These are phyloP conservation scores for Podospora comata DNA, from an alignment of 495 filamentous ascomycete genomes.

Conservation along the genomic window DNA sequence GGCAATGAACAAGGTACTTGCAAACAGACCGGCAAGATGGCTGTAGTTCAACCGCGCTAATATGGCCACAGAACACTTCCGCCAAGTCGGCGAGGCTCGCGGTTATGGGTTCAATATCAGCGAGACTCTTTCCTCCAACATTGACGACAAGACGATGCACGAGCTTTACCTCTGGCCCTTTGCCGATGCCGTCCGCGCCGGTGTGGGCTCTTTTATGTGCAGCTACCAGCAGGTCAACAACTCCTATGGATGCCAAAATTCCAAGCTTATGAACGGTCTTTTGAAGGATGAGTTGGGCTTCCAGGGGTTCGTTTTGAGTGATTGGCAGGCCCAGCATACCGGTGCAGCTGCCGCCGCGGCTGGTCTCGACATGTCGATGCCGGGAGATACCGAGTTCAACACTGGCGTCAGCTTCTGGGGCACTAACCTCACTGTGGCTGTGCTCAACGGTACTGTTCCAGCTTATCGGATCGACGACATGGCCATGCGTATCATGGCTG, in stretches of 20 bases:
- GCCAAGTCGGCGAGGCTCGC: slow-evolving; percentile 62
- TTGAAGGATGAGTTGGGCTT: slow-evolving; percentile 91
- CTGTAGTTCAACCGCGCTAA: slow-evolving; percentile 10
- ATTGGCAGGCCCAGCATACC: slow-evolving; percentile 84
- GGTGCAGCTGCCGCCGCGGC: slow-evolving; percentile 76
- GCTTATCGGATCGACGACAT: slow-evolving; percentile 92
- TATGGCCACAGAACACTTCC: slow-evolving; percentile 66
- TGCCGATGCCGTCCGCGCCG: slow-evolving; percentile 47
- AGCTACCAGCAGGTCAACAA: slow-evolving; percentile 92
- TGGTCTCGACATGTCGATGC: slow-evolving; percentile 94
- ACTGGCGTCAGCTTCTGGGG: slow-evolving; percentile 78
- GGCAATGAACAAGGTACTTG: slow-evolving; percentile 57
- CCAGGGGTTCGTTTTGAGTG: slow-evolving; percentile 90
- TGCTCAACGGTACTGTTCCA: slow-evolving; percentile 87
- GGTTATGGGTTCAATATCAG: slow-evolving; percentile 62
- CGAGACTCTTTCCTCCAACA: slow-evolving; percentile 70
- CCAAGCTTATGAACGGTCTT: slow-evolving; percentile 71
- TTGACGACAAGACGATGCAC: slow-evolving; percentile 93
- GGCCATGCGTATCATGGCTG: slow-evolving; percentile 87
- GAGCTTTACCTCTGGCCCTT: slow-evolving; percentile 83
- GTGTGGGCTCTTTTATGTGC: slow-evolving; percentile 88
- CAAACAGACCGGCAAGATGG: neutral
- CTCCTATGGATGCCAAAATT: slow-evolving; percentile 81
- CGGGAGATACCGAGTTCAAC: slow-evolving; percentile 77
- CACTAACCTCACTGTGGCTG: slow-evolving; percentile 73